Evolutionary conservation across 129 eudicot genomes (phyloP).

Genomic region (Logfia minima): DNA sequence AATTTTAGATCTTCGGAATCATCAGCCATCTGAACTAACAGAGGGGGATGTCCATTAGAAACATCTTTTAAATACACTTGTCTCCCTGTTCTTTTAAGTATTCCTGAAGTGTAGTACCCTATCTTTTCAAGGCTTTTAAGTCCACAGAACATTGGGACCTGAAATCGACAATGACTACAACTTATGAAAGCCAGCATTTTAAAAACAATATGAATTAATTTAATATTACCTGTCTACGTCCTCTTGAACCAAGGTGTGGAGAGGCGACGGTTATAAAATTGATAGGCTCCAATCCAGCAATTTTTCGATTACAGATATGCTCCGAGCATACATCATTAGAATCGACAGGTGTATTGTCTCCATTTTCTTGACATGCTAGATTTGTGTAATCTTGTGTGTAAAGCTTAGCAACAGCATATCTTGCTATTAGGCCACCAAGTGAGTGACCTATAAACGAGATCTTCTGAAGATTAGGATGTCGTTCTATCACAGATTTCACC

Average conservation of each 20-base stretch:
- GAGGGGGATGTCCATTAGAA: slow-evolving; percentile 65
- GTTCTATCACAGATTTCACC: slow-evolving; percentile 74
- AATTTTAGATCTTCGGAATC: slow-evolving; percentile 69
- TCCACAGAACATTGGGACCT: slow-evolving; percentile 84
- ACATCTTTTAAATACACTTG: slow-evolving; percentile 66
- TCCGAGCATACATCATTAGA: slow-evolving; percentile 27
- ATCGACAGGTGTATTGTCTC: slow-evolving; percentile 29
- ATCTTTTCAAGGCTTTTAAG: slow-evolving; percentile 54
- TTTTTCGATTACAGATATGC: slow-evolving; percentile 31
- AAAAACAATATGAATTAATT: not conserved
- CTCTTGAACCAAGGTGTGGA: slow-evolving; percentile 93
- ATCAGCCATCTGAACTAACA: slow-evolving; percentile 70
- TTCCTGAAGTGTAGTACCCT: slow-evolving; percentile 53
- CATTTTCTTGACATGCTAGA: slow-evolving; percentile 33
- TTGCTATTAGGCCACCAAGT: slow-evolving; percentile 86
- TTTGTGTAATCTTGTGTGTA: slow-evolving; percentile 41
- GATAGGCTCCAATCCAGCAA: slow-evolving; percentile 85
- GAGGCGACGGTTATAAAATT: slow-evolving; percentile 82
- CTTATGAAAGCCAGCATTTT: slow-evolving; percentile 1
- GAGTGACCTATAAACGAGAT: slow-evolving; percentile 92
- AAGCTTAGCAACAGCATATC: slow-evolving; percentile 86
- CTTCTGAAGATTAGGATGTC: slow-evolving; percentile 64
- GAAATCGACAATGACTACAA: slow-evolving; percentile 12
- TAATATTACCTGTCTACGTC: slow-evolving; percentile 71
- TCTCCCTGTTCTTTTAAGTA: slow-evolving; percentile 77